These are phyloP conservation scores for Claviceps purpurea DNA, from an alignment of 2,329 filamentous ascomycete species.

Conservation along the genomic window DNA sequence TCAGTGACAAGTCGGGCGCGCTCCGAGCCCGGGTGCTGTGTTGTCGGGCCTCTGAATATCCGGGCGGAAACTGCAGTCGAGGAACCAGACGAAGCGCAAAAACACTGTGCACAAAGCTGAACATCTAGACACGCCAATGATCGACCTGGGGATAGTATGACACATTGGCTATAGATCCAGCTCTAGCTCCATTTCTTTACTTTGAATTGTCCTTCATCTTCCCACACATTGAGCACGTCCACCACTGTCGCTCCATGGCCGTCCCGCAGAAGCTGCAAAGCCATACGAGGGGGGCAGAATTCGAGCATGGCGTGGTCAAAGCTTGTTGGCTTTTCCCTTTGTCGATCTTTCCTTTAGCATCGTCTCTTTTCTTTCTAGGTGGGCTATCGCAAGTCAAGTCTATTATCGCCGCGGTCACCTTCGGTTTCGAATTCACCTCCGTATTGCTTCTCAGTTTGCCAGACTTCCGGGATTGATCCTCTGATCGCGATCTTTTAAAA, in stretches of 20 bases:
- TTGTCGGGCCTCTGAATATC: too few relatives aligned
- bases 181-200: not conserved
- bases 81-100: too few relatives aligned
- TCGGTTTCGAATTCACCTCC: constrained; percentile 7
- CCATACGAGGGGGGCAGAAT: constrained; percentile 27
- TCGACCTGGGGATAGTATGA: too few relatives aligned
- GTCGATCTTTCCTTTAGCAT: constrained; percentile 1
- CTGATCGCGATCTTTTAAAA: constrained; percentile 7
- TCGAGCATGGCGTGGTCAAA: constrained; percentile 5
- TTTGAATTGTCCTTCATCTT: constrained; percentile 37
- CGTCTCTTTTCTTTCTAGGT: constrained; percentile 10
- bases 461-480: not conserved
- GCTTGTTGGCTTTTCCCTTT: constrained; percentile 3
- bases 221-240: constrained; percentile 42
- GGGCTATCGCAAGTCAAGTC: constrained; percentile 22
- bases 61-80: too few relatives aligned
- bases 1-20: too few relatives aligned
- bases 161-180: too few relatives aligned
- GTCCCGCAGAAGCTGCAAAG: constrained; percentile 38
- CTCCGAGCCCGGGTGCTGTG: too few relatives aligned
- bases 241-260: constrained; percentile 40
- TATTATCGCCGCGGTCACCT: constrained; percentile 10
- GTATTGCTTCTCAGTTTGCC: constrained; percentile 8
- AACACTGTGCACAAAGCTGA: too few relatives aligned
- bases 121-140: too few relatives aligned